Percentiles rank a stretch among this genome's conserved stretches.
phyloP scores from a whole-genome alignment of 306 rosid genomes.

The Vigna nakashimae region DNA sequence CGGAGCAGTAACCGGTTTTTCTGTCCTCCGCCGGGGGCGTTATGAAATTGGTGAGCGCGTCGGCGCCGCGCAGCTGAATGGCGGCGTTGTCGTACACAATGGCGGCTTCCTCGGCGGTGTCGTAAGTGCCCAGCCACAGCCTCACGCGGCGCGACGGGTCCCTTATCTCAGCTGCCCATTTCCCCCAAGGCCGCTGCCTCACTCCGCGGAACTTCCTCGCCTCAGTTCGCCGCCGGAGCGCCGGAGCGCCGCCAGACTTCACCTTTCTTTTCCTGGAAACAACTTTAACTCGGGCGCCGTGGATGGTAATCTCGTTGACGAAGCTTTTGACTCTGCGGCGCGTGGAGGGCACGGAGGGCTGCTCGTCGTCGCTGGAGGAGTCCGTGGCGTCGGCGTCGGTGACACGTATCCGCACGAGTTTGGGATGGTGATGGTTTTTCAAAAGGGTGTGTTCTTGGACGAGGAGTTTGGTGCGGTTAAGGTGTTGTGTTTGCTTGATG shows the following conservation, averaged over 20 bases:
- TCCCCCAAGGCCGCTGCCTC: slow-evolving; percentile 97
- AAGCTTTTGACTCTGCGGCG: slow-evolving; percentile 71
- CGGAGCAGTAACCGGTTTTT: slow-evolving; percentile 28
- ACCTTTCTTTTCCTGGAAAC: slow-evolving; percentile 45
- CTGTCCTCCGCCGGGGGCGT: slow-evolving; percentile 40
- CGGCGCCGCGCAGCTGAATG: slow-evolving; percentile 83
- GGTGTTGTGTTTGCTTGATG: slow-evolving; percentile 62
- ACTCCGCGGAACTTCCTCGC: slow-evolving; percentile 87
- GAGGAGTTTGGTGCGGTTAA: slow-evolving; percentile 55
- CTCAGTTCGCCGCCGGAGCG: slow-evolving; percentile 37
- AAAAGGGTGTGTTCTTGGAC: neutral
- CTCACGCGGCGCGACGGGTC: slow-evolving; percentile 80
- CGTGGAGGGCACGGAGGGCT: neutral
- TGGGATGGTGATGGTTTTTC: slow-evolving; percentile 45
- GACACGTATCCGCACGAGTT: slow-evolving; percentile 61
- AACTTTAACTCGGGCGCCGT: slow-evolving; percentile 13
- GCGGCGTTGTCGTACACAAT: slow-evolving; percentile 94
- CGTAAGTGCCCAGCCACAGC: slow-evolving; percentile 88
- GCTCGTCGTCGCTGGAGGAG: slow-evolving; percentile 84
- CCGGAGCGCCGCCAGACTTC: slow-evolving; percentile 12
- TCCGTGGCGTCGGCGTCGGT: slow-evolving; percentile 85
- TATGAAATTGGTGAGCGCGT: slow-evolving; percentile 86
- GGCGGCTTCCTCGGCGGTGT: slow-evolving; percentile 95
- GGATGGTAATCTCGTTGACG: slow-evolving; percentile 72
- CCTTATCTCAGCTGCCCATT: slow-evolving; percentile 99